Evolutionary conservation across 1,284 basidiomycete species (phyloP).

Genomic region (Ceratobasidium sp.): DNA sequence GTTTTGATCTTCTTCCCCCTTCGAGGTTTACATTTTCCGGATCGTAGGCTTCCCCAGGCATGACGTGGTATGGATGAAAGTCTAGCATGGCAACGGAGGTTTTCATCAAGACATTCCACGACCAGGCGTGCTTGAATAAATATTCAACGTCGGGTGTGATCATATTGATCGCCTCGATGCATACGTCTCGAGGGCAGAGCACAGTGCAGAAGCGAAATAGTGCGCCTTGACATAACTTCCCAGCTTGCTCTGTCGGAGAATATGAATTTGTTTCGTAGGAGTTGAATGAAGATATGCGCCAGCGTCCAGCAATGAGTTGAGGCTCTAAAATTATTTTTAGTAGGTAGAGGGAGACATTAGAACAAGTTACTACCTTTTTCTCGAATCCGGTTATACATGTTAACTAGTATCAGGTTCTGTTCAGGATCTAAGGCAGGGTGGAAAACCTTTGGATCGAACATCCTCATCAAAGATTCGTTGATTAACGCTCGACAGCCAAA

Average conservation of each 20-base stretch:
- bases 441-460: background rate
- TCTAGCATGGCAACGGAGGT: conserved; percentile 19
- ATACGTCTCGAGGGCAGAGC: background rate
- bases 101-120: conserved; percentile 7
- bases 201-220: background rate
- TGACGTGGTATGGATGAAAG: background rate
- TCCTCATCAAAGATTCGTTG: background rate
- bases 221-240: background rate
- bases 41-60: background rate
- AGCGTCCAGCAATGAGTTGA: conserved; percentile 31
- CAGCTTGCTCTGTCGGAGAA: background rate
- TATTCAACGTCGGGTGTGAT: background rate
- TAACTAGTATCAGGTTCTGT: background rate
- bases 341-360: no score
- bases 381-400: background rate
- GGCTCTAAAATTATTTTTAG: background rate
- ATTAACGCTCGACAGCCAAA: conserved; percentile 23
- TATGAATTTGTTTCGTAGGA: background rate
- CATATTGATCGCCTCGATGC: background rate
- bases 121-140: conserved; percentile 15
- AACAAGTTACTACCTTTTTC: background rate
- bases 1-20: conserved; percentile 2
- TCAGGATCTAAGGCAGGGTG: background rate
- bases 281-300: conserved; percentile 32
- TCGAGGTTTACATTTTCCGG: conserved; percentile 5